Evolutionary conservation across 2,329 filamentous ascomycete species (phyloP), one percentile per base, ranked within the genome.

Genomic region (Arthroderma sp.): DNA sequence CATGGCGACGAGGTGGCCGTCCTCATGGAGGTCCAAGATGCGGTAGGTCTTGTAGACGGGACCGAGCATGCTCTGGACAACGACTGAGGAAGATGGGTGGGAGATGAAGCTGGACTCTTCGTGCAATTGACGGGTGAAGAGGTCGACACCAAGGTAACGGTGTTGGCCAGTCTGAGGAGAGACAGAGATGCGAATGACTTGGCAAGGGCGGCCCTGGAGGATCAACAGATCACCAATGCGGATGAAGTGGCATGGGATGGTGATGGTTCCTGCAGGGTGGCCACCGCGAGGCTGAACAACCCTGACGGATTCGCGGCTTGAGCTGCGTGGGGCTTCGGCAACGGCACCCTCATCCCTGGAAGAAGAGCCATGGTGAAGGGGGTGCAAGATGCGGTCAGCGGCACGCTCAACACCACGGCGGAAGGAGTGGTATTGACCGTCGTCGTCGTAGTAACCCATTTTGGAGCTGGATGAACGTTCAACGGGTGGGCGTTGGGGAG

Each of bases 1-100:
- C 88, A 98, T 96, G 75, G 88, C 88, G 55, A 93, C 86, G 62
- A 98, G 68, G 57, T 71, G 69, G 61, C 76, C 74, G 59, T 81
- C 88, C 55, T 94, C 85, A 68, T 87, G 81, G 68, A 98, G 83
- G 75, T 98, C 91, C 51, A 98, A 83, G 65, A 98, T 89, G 63
- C 91, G 88, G 83, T 98, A 98, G 78, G 96, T 91, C 86, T 96
- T 96, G 86, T 96, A 95, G 74, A 96, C 81, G 53, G 91, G 91
- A 59, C 89, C 91, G 56, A 94, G 84, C 87, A 98, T 96, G 74
- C 89, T 96, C 83, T 98, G 91, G 61, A 98, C 89, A 53, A 96
- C 80, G 50, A 98, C 91, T 57, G 85, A 94, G 57, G 89, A 89
- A 55, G 84, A 85, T 54, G 91, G 91, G 83, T 94, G 93, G 71